A percentile compares a stretch with the other conserved stretches of the same genome.
Conservation (phyloP, 768 basidiomycete species). For the Hemileccinum impolitum region DNA sequence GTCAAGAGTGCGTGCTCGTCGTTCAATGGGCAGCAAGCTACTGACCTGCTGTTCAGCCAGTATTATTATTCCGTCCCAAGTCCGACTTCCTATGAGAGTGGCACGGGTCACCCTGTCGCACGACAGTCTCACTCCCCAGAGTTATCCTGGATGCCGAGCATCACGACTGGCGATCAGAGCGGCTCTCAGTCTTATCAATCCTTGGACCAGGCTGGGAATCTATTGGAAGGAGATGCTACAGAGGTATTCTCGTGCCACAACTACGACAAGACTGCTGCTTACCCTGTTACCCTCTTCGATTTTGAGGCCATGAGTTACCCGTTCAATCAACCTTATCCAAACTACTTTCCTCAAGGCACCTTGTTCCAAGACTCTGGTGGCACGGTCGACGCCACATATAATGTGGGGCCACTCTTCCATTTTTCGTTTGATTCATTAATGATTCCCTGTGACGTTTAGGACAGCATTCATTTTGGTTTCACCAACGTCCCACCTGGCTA, state of each 20-base stretch:
- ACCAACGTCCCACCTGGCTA: neutral
- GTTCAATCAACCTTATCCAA: neutral
- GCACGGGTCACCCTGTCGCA: neutral
- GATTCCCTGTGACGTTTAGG: slow-evolving; percentile 2
- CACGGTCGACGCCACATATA: slow-evolving; percentile 2
- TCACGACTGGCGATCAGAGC: neutral
- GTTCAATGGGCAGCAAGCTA: neutral
- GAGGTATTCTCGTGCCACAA: slow-evolving; percentile 13
- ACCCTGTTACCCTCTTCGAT: neutral
- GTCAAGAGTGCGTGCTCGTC: slow-evolving; percentile 14
- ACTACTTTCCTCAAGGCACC: neutral
- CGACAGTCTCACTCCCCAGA: neutral
- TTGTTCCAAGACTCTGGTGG: neutral
- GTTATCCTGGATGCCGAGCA: slow-evolving; percentile 5
- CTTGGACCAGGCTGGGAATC: neutral
- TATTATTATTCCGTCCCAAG: neutral
- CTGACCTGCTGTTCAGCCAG: slow-evolving; percentile 10
- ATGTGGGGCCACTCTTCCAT: slow-evolving; percentile 3
- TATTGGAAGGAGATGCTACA: neutral
- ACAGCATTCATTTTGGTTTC: neutral
- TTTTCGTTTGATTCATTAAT: neutral
- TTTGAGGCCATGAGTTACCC: slow-evolving; percentile 7
- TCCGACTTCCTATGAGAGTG: slow-evolving; percentile 3
- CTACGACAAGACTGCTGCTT: neutral
- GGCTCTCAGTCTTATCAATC: slow-evolving; percentile 5